Evolutionary conservation across 2,329 filamentous ascomycete genomes (phyloP).

Genomic region (Xylaria sp.): DNA sequence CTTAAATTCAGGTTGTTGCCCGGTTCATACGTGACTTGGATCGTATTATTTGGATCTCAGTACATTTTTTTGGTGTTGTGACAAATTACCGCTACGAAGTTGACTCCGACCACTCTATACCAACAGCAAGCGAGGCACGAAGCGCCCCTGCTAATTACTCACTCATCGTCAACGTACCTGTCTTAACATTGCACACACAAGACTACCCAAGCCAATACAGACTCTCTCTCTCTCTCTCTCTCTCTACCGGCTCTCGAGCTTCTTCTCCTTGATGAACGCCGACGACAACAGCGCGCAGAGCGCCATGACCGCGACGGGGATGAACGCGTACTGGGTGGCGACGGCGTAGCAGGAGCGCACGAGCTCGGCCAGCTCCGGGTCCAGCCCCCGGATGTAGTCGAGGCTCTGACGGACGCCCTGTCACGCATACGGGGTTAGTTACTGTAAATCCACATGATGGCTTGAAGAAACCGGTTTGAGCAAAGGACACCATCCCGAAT

Average conservation of each 20-base stretch:
- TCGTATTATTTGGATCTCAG: not conserved
- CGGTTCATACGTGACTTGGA: not conserved
- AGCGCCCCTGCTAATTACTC: not conserved
- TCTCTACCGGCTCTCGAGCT: conserved; percentile 42
- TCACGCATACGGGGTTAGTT: not conserved
- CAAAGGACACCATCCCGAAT: too few relatives aligned
- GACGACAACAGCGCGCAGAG: conserved; percentile 43
- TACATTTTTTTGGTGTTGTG: too few relatives aligned
- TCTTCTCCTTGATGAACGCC: conserved; percentile 61
- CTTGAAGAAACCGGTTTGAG: too few relatives aligned
- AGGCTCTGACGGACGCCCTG: conserved; percentile 67
- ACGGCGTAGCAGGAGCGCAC: conserved; percentile 69
- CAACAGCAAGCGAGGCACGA: not conserved
- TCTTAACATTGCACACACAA: too few relatives aligned
- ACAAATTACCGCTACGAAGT: too few relatives aligned
- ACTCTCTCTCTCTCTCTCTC: not conserved
- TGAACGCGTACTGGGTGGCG: conserved; percentile 46
- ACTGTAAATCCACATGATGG: too few relatives aligned
- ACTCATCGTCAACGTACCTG: not conserved
- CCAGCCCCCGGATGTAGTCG: conserved; percentile 67
- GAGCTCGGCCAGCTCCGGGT: conserved; percentile 59
- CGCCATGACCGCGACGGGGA: conserved; percentile 42
- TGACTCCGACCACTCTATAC: too few relatives aligned
- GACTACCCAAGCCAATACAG: not conserved
- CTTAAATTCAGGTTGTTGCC: not conserved